Evolutionary conservation across 441 rosid species (phyloP).

Genomic region (Isatis lusitanica): DNA sequence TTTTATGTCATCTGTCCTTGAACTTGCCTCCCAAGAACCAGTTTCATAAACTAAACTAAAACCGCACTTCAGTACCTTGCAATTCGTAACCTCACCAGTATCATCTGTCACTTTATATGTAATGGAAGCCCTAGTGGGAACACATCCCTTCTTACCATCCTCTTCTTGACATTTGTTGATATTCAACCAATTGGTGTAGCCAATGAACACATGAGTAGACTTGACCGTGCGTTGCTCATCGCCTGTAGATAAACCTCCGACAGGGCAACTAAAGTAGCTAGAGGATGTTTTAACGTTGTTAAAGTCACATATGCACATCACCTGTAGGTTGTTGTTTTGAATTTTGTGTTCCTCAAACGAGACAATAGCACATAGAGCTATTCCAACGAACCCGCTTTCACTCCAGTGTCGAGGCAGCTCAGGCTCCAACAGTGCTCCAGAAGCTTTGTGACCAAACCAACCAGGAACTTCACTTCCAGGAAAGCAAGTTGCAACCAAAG

Average conservation of each 20-base stretch:
- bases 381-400: conserved; percentile 13
- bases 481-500: conserved; percentile 21
- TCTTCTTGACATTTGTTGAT: not conserved
- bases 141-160: not conserved
- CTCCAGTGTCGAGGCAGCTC: conserved; percentile 13
- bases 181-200: conserved; percentile 23
- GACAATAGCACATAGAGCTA: conserved; percentile 24
- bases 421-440: conserved; percentile 9
- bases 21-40: conserved; percentile 8
- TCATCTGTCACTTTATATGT: conserved; percentile 8
- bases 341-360: not conserved
- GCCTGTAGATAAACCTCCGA: conserved; percentile 6
- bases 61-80: conserved; percentile 16
- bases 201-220: conserved; percentile 14
- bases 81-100: not conserved
- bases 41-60: conserved; percentile 19
- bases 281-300: not conserved
- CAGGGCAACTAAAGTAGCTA: not conserved
- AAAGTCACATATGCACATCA: conserved; percentile 13
- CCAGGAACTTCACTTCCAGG: conserved; percentile 26
- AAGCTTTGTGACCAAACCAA: conserved; percentile 22
- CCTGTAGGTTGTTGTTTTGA: conserved; percentile 5
- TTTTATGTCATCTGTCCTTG: no score
- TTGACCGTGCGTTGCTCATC: not conserved
- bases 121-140: conserved; percentile 14